Percentiles rank a stretch among this genome's conserved stretches.
Conservation (phyloP, 768 basidiomycete genomes). For the Russula earlei region DNA sequence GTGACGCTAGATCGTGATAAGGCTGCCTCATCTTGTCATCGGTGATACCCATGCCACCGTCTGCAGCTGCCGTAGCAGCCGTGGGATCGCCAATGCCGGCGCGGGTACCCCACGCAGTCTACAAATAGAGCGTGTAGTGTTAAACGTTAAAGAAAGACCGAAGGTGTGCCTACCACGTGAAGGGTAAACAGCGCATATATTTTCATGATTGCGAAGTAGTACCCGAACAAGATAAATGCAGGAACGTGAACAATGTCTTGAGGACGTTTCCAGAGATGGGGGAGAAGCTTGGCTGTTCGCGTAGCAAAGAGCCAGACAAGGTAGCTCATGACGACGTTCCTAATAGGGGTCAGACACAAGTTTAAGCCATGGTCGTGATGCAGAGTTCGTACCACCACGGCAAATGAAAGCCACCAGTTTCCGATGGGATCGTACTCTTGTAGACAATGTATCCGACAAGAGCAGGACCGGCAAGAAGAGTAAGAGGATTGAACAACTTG, state of each 20-base stretch:
- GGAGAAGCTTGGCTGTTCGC: conserved; percentile 64
- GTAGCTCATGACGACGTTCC: conserved; percentile 64
- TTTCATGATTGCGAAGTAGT: conserved; percentile 95
- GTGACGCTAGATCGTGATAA: conserved; percentile 19
- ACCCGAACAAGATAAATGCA: conserved; percentile 73
- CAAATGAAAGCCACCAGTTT: conserved; percentile 67
- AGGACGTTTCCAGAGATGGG: conserved; percentile 51
- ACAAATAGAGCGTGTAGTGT: not conserved
- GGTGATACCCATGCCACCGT: conserved; percentile 29
- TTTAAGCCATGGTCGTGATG: not conserved
- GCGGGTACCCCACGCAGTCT: conserved; percentile 96
- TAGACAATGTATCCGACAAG: conserved; percentile 70
- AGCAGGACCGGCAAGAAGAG: conserved; percentile 73
- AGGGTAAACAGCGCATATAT: conserved; percentile 83
- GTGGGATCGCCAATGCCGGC: conserved; percentile 82
- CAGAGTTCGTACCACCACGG: conserved; percentile 61
- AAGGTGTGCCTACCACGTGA: conserved; percentile 53
- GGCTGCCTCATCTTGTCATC: conserved; percentile 10
- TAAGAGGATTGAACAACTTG: conserved; percentile 80
- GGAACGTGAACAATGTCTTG: conserved; percentile 51
- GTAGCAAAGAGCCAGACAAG: conserved; percentile 61
- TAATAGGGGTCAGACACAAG: conserved; percentile 21
- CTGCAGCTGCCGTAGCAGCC: conserved; percentile 63
- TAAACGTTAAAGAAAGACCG: not conserved
- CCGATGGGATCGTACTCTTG: conserved; percentile 63